Evolutionary conservation across 805 yeast species (phyloP).

Genomic region (Candida bentonensis): DNA sequence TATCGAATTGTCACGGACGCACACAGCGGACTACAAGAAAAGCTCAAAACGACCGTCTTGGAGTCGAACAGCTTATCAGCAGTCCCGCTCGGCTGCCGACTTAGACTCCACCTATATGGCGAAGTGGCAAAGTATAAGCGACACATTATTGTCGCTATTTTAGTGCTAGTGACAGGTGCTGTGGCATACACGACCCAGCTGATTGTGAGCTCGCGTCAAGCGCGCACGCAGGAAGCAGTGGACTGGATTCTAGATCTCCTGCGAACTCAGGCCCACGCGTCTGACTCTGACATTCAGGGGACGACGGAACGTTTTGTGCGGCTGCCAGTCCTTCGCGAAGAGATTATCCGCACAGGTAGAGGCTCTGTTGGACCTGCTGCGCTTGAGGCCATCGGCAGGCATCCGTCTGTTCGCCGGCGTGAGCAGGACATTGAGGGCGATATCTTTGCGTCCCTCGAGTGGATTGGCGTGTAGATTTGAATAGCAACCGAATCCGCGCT

Average conservation of each 20-base stretch:
- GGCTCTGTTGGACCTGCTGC: constrained; percentile 47
- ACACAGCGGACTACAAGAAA: not conserved
- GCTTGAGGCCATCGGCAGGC: constrained; percentile 41
- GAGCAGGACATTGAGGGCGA: constrained; percentile 74
- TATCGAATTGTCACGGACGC: not conserved
- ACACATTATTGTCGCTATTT: not conserved
- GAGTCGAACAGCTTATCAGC: not conserved
- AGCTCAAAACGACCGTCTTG: not conserved
- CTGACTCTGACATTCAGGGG: constrained; percentile 11
- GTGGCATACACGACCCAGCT: not conserved
- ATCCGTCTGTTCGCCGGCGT: constrained; percentile 48
- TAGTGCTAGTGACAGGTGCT: not conserved
- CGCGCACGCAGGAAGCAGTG: constrained; percentile 3
- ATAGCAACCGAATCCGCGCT: too few species aligned
- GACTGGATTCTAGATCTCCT: constrained; percentile 5
- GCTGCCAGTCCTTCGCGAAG: constrained; percentile 7
- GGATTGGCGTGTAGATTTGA: too few species aligned
- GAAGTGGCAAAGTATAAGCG: not conserved
- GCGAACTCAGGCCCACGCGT: constrained; percentile 8
- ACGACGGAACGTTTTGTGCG: constrained; percentile 7
- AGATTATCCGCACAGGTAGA: constrained; percentile 7
- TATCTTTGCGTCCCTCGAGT: constrained; percentile 76
- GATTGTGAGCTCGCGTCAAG: not conserved
- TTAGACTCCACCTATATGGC: not conserved
- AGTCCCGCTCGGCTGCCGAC: not conserved